phyloP scores from a whole-genome alignment of 2,329 filamentous ascomycete species.

The Monosporascus sp. region DNA sequence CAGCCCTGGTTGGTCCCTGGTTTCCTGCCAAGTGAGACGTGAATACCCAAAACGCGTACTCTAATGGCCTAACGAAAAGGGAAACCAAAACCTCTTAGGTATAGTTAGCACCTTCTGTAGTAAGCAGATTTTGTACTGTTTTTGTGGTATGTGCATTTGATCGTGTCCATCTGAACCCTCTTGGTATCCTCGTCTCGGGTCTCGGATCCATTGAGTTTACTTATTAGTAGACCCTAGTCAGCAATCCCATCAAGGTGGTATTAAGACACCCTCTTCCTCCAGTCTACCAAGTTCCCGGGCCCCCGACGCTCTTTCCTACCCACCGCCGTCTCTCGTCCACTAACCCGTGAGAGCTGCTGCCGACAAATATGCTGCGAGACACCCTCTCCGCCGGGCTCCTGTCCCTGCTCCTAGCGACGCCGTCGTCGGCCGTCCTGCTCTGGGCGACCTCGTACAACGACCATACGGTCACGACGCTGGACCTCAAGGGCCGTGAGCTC shows the following conservation, averaged over 20 bases:
- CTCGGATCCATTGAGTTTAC: background rate
- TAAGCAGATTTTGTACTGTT: too few species aligned
- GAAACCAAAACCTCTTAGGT: too few species aligned
- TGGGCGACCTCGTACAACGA: constrained; percentile 46
- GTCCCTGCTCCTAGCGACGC: constrained; percentile 21
- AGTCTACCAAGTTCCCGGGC: background rate
- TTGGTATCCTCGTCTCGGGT: background rate
- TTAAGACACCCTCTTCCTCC: background rate
- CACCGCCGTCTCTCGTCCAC: too few species aligned
- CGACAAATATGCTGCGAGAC: constrained; percentile 2
- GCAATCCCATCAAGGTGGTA: background rate
- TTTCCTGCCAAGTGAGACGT: background rate
- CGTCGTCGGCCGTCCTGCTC: constrained; percentile 33
- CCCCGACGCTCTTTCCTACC: too few species aligned
- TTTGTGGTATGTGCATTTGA: too few species aligned
- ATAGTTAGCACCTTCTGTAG: too few species aligned
- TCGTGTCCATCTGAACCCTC: too few species aligned
- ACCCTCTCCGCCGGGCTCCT: constrained; percentile 19
- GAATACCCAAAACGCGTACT: background rate
- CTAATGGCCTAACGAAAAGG: too few species aligned
- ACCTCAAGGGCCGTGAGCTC: constrained; percentile 30
- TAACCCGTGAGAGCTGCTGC: background rate
- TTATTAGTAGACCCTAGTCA: background rate
- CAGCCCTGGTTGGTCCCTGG: background rate
- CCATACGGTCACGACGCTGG: constrained; percentile 39